Evolutionary conservation across 2,329 filamentous ascomycete genomes (phyloP), one percentile per base, ranked within the genome.

Genomic region (Ascochyta clinopodiicola): DNA sequence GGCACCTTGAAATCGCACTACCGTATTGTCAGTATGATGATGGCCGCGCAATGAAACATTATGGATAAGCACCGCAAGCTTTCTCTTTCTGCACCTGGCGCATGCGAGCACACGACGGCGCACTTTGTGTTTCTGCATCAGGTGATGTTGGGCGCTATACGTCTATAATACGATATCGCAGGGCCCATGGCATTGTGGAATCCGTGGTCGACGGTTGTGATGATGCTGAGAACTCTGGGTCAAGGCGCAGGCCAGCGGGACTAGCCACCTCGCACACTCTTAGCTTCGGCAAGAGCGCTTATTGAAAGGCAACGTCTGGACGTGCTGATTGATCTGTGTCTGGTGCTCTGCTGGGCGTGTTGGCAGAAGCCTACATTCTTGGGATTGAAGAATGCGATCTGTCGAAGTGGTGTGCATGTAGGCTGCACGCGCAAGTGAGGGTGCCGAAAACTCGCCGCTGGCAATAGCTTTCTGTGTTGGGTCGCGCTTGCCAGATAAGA

Each of bases 1-100:
- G 72, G 72, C 21, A 74, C 68, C 42, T 74, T 73, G 56, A 69
- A 68, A 56, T 75, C 72, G 55, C 72, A 75, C 71, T 75, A 53
- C 34, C 36, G 51, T 25, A 25, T 34, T 21, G 63, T 69, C 55
- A 70, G 63, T 61, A 51, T 38, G 34, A 24, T 13, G 34, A 39
- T 17, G 46, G 44, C 52, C 17, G 24, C 49, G 47, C n/a, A 51
- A 51, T 51, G 51, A 44, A 53, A 47, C 43, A 43, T 45, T 19
- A 46, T 56, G 38, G 48, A 40, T 45, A 54, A 52, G 51, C 59
- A 74, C 71, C 65, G 70, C 68, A 54, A 74, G 70, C 59, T 72
- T 72, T 44, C 72, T 64, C 59, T 71, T 74, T 34, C 72, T 62
- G 57, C 72, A 75, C 54, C 72, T 67, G 12, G 72, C 72, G 56